phyloP scores from a whole-genome alignment of 495 filamentous ascomycete genomes.

The Pseudevernia furfuracea region DNA sequence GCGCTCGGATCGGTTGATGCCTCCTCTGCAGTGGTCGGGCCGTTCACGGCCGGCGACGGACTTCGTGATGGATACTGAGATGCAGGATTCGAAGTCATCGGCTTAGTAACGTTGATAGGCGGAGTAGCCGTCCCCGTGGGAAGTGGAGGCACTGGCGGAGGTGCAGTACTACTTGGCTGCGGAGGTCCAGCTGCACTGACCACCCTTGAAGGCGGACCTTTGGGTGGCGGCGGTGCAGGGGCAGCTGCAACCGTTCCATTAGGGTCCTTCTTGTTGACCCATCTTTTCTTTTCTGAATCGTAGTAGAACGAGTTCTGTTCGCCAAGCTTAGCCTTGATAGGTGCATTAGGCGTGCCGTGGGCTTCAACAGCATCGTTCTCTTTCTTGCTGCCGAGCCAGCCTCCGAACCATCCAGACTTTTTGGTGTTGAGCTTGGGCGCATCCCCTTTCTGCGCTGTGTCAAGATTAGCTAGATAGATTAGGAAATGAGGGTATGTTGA shows the following conservation, averaged over 20 bases:
- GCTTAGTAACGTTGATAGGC: conserved; percentile 36
- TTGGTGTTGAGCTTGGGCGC: conserved; percentile 41
- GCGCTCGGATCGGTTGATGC: conserved; percentile 22
- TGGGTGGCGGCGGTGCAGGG: conserved; percentile 47
- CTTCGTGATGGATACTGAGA: conserved; percentile 21
- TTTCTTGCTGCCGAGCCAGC: conserved; percentile 77
- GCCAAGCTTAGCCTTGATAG: conserved; percentile 89
- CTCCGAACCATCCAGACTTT: conserved; percentile 70
- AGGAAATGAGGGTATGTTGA: background rate
- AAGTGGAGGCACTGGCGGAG: conserved; percentile 33
- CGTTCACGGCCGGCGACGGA: conserved; percentile 29
- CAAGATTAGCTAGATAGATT: conserved; percentile 1
- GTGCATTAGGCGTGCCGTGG: conserved; percentile 46
- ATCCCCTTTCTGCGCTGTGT: conserved; percentile 38
- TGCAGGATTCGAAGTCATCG: conserved; percentile 34
- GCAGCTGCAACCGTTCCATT: conserved; percentile 39
- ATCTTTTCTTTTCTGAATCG: conserved; percentile 88
- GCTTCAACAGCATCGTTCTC: conserved; percentile 39
- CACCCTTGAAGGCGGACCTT: conserved; percentile 34
- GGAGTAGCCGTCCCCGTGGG: conserved; percentile 28
- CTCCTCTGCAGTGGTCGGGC: conserved; percentile 31
- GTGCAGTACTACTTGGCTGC: conserved; percentile 19
- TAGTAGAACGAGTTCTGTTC: conserved; percentile 91
- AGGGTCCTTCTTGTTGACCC: conserved; percentile 90
- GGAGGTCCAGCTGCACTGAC: conserved; percentile 26